Base-by-base conservation (phyloP, 106 monocot species). In the Dendrobium huoshanense region DNA sequence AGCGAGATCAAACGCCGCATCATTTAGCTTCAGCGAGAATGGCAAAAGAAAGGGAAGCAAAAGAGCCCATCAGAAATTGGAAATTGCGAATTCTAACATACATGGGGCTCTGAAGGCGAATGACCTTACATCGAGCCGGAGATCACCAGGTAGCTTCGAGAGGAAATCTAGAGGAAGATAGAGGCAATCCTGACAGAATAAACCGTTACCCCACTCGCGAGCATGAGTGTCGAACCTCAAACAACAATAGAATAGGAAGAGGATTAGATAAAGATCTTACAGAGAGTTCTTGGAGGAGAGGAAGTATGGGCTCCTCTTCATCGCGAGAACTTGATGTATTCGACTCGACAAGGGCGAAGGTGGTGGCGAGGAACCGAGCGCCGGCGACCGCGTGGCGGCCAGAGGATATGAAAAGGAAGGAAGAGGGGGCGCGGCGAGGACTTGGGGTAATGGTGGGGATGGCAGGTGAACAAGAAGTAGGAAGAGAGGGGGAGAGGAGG, bases 1-100 rank as follows among this genome's bases (percentile, higher is more conserved):
- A 3, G 96, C 79, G 15, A 96, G 90, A 88, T 96, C 96, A 68
- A 96, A 96, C 42, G 96, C 92, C 79, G 96, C 96, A 79, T 96
- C 96, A 79, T 94, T 96, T 24, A 96, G 83, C 96, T 96, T 82
- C 29, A 55, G 4, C 17, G 67, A 51, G 10, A 3, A 51, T 3
- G 51, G 15, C 51, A 33, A 51, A 74, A 73, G 67, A 22, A 48
- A n/a, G 31, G 41, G 72, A 10, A 67, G 45, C 22, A 78, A 76
- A 77, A 49, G n/a, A 58, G 49, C 31, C 80, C 16, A 79, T 77
- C 37, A 82, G 5, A 61, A 81, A 82, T n/a, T 48, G 31, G 22
- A 3, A 78, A 81, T 44, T 31, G 70, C n/a, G 45, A 70, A 25
- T 17, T 17, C 64, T 54, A 7, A 64, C 29, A 15, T 82, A 19